A percentile compares a stretch with the other conserved stretches of the same genome.
Conservation (phyloP, 2,329 filamentous ascomycete genomes). For the Aspergillus jensenii region DNA sequence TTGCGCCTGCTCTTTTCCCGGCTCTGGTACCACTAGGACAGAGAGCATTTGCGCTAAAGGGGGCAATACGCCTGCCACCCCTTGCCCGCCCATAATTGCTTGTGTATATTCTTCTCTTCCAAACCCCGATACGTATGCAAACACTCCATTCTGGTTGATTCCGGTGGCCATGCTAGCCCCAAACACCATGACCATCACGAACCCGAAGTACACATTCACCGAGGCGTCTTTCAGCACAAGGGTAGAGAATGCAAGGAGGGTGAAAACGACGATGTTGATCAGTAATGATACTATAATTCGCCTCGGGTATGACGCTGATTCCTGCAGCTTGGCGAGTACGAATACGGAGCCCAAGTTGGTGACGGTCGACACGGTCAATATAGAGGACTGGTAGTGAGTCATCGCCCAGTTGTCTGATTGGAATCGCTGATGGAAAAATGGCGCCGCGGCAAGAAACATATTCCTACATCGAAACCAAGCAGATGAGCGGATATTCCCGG, state of each 20-base stretch:
- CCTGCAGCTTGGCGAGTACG: conserved; percentile 76
- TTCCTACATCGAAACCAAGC: conserved; percentile 61
- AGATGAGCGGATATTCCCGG: neutral
- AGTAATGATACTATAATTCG: conserved; percentile 76
- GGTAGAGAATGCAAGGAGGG: conserved; percentile 77
- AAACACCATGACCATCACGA: conserved; percentile 80
- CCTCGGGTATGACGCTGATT: conserved; percentile 79
- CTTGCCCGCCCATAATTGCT: conserved; percentile 94
- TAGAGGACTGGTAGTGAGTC: conserved; percentile 83
- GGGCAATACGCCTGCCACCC: conserved; percentile 85
- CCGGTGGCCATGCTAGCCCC: conserved; percentile 77
- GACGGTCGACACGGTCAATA: conserved; percentile 80
- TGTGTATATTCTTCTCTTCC: conserved; percentile 87
- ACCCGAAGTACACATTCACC: conserved; percentile 70
- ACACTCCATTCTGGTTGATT: conserved; percentile 88
- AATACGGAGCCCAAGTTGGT: conserved; percentile 77
- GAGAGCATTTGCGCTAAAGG: conserved; percentile 82
- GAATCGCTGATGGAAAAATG: conserved; percentile 88
- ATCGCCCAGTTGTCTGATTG: conserved; percentile 67
- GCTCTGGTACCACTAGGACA: conserved; percentile 65
- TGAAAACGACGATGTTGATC: conserved; percentile 76
- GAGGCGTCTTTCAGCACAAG: conserved; percentile 62
- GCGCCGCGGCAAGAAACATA: conserved; percentile 94
- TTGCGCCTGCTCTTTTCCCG: conserved; percentile 37
- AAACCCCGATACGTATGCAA: conserved; percentile 86